Percentiles rank a stretch among this genome's conserved stretches.
Evolutionary conservation across 2,329 filamentous ascomycete genomes (phyloP).

Genomic region (Pseudogymnoascus pannorum): DNA sequence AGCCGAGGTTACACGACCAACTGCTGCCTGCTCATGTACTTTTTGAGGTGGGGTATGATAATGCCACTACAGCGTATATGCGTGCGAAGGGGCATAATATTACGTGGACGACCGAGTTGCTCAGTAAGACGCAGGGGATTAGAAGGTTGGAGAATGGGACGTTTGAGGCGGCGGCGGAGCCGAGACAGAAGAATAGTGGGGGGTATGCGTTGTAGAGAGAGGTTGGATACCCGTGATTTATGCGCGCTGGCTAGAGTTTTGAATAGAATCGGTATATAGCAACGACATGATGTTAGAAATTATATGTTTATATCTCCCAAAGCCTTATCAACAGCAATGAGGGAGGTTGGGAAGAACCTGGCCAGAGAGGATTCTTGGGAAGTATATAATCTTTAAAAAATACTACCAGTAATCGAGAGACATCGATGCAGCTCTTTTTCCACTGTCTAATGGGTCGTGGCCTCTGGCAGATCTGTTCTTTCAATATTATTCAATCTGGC

Average conservation of each 20-base stretch:
- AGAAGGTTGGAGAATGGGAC: conserved; percentile 52
- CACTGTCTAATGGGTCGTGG: too few relatives aligned
- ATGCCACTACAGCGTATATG: conserved; percentile 57
- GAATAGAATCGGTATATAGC: background rate
- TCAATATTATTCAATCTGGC: too few relatives aligned
- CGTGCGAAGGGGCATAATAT: conserved; percentile 61
- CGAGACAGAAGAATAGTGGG: conserved; percentile 63
- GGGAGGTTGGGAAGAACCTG: background rate
- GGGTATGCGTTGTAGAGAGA: conserved; percentile 36
- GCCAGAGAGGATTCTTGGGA: background rate
- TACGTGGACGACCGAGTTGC: conserved; percentile 54
- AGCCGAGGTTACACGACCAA: conserved; percentile 74
- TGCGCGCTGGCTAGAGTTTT: background rate
- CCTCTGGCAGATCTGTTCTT: too few relatives aligned
- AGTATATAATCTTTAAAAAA: too few relatives aligned
- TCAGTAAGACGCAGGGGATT: conserved; percentile 67
- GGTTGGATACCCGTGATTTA: background rate
- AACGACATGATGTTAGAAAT: background rate
- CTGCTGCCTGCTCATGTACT: conserved; percentile 61
- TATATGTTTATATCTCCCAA: background rate
- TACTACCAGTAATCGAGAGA: background rate
- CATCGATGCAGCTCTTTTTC: background rate
- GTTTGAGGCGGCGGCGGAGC: conserved; percentile 74
- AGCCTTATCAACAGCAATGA: too few relatives aligned
- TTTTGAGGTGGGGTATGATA: conserved; percentile 65